Conservation (phyloP, 1,139 yeast genomes). For the Yamadazyma triangularis region DNA sequence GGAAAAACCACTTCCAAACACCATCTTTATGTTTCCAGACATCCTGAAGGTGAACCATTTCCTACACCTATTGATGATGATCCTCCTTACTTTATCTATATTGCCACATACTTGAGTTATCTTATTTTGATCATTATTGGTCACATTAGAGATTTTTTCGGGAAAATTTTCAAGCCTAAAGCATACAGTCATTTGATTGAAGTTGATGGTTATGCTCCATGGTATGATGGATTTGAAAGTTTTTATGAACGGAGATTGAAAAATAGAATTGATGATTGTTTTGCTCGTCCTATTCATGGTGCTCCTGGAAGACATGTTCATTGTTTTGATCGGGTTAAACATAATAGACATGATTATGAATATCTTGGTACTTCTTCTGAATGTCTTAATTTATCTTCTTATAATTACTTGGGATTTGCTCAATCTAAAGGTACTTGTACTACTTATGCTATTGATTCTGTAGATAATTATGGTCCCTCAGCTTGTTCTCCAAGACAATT, state of each 20-base stretch:
- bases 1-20: constrained; percentile 58
- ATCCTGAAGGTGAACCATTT: constrained; percentile 50
- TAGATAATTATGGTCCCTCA: constrained; percentile 69
- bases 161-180: constrained; percentile 64
- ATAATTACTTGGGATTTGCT: constrained; percentile 94
- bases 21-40: constrained; percentile 51
- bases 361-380: constrained; percentile 73
- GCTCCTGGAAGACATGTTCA: constrained; percentile 93
- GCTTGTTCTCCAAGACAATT: constrained; percentile 73
- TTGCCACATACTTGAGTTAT: constrained; percentile 82
- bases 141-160: constrained; percentile 84
- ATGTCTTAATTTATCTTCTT: constrained; percentile 83
- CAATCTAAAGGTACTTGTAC: constrained; percentile 93
- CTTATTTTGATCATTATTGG: constrained; percentile 82
- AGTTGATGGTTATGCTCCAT: constrained; percentile 90
- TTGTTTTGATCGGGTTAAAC: constrained; percentile 70
- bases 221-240: constrained; percentile 90
- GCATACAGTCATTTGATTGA: constrained; percentile 66
- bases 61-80: constrained; percentile 69
- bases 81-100: constrained; percentile 76
- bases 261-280: constrained; percentile 87
- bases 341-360: constrained; percentile 56
- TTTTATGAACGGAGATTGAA: constrained; percentile 92
- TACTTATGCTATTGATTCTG: constrained; percentile 61
- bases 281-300: constrained; percentile 92